phyloP scores from a whole-genome alignment of 2,329 filamentous ascomycete genomes.

The Hirsutella minnesotensis region DNA sequence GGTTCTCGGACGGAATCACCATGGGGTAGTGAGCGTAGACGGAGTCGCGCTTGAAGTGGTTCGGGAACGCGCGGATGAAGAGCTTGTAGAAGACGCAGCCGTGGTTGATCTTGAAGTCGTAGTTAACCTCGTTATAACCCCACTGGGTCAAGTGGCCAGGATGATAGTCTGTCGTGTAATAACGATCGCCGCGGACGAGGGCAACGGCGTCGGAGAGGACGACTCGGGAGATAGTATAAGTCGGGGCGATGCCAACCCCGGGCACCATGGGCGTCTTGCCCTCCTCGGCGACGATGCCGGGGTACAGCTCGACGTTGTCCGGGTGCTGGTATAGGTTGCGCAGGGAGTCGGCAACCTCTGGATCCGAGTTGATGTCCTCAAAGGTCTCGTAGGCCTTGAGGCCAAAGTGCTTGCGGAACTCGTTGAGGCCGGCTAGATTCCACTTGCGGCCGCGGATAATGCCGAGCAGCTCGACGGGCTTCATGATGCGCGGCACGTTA shows the following conservation, averaged over 20 bases:
- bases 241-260: constrained; percentile 63
- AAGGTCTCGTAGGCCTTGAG: constrained; percentile 66
- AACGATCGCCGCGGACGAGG: constrained; percentile 66
- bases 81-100: constrained; percentile 81
- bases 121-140: constrained; percentile 66
- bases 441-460: constrained; percentile 68
- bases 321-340: constrained; percentile 63
- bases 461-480: constrained; percentile 66
- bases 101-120: constrained; percentile 63
- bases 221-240: constrained; percentile 65
- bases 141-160: constrained; percentile 69
- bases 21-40: constrained; percentile 75
- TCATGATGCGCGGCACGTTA: constrained; percentile 63
- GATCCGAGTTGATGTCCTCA: constrained; percentile 74
- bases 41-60: constrained; percentile 66
- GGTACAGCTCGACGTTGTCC: constrained; percentile 71
- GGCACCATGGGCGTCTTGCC: constrained; percentile 62
- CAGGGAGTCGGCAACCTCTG: constrained; percentile 53
- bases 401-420: constrained; percentile 74
- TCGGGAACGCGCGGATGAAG: constrained; percentile 66
- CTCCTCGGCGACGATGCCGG: constrained; percentile 65
- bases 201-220: constrained; percentile 68
- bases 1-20: constrained; percentile 59
- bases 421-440: constrained; percentile 70
- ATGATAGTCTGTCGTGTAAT: constrained; percentile 70